Conservation (phyloP, 176 grass and related monocot species). For the Eremochloa ophiuroides region DNA sequence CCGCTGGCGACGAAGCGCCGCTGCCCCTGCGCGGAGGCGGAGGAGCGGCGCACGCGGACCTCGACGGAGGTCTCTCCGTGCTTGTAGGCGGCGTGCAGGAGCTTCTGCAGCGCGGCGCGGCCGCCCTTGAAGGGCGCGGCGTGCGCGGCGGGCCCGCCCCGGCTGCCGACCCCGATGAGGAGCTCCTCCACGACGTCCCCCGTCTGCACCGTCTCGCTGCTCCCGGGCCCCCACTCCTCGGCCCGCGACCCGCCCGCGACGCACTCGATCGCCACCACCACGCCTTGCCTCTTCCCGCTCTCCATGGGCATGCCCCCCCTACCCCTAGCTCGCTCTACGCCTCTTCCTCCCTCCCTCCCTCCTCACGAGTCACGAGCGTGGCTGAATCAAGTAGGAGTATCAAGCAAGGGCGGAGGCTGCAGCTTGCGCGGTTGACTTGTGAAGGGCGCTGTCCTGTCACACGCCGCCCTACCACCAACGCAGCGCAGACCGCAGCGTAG, state of each 20-base stretch:
- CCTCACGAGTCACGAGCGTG: background rate
- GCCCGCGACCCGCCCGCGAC: constrained; percentile 68
- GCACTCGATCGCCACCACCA: constrained; percentile 84
- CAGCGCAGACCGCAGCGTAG: background rate
- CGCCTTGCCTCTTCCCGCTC: constrained; percentile 30
- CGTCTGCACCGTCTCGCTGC: constrained; percentile 67
- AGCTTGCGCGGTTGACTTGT: constrained; percentile 8
- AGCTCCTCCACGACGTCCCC: constrained; percentile 76
- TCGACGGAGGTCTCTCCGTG: constrained; percentile 80
- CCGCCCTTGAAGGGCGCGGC: constrained; percentile 89
- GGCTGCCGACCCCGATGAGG: constrained; percentile 49
- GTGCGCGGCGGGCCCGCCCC: constrained; percentile 31
- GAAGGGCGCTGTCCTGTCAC: background rate
- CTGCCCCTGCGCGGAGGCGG: background rate
- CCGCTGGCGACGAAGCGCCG: background rate
- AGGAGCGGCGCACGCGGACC: constrained; percentile 48
- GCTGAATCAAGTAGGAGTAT: background rate
- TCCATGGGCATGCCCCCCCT: constrained; percentile 43
- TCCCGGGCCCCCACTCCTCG: constrained; percentile 66
- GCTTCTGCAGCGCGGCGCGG: constrained; percentile 66
- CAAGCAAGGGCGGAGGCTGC: background rate
- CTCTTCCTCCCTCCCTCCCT: background rate
- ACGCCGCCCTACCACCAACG: constrained; percentile 18
- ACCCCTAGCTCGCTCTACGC: background rate
- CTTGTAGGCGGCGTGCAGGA: constrained; percentile 70